These are phyloP conservation scores for Peziza echinospora DNA, from an alignment of 495 filamentous ascomycete species.

Conservation along the genomic window DNA sequence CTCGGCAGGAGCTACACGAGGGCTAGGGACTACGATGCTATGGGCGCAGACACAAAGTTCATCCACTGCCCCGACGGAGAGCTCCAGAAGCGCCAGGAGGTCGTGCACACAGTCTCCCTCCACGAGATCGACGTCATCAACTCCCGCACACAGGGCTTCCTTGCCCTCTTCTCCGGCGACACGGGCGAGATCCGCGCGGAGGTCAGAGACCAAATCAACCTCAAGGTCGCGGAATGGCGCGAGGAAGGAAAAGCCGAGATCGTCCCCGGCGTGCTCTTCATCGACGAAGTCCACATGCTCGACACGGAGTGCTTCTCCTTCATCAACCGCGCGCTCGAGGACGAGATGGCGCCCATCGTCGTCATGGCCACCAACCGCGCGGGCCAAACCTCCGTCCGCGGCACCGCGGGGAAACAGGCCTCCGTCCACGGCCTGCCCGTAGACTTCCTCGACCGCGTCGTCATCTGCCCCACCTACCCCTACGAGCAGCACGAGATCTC, in stretches of 20 bases:
- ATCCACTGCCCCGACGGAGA: slow-evolving; percentile 97
- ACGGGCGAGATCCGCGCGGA: slow-evolving; percentile 96
- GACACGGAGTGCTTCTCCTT: slow-evolving; percentile 98
- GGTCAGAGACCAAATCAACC: slow-evolving; percentile 95
- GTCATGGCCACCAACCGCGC: slow-evolving; percentile 95
- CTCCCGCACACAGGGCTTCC: slow-evolving; percentile 85
- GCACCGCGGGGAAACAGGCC: slow-evolving; percentile 62
- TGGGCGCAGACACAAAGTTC: slow-evolving; percentile 97
- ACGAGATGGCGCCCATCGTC: slow-evolving; percentile 84
- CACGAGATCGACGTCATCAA: slow-evolving; percentile 99
- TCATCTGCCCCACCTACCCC: slow-evolving; percentile 88
- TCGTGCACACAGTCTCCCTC: slow-evolving; percentile 84
- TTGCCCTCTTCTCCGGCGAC: slow-evolving; percentile 83
- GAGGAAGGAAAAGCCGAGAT: slow-evolving; percentile 98
- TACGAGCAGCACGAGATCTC: slow-evolving; percentile 70
- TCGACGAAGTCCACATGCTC: slow-evolving; percentile 98
- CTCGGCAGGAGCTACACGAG: slow-evolving; percentile 80
- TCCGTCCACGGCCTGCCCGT: slow-evolving; percentile 84
- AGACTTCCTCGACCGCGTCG: slow-evolving; percentile 87
- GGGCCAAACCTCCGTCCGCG: slow-evolving; percentile 74
- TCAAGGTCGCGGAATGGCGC: slow-evolving; percentile 94
- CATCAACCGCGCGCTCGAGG: slow-evolving; percentile 90
- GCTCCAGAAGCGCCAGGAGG: slow-evolving; percentile 89
- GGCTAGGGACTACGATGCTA: slow-evolving; percentile 94
- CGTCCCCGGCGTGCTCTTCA: slow-evolving; percentile 90